These are phyloP conservation scores for Tubosaeta sp. DNA, from an alignment of 768 basidiomycete species.

Conservation along the genomic window DNA sequence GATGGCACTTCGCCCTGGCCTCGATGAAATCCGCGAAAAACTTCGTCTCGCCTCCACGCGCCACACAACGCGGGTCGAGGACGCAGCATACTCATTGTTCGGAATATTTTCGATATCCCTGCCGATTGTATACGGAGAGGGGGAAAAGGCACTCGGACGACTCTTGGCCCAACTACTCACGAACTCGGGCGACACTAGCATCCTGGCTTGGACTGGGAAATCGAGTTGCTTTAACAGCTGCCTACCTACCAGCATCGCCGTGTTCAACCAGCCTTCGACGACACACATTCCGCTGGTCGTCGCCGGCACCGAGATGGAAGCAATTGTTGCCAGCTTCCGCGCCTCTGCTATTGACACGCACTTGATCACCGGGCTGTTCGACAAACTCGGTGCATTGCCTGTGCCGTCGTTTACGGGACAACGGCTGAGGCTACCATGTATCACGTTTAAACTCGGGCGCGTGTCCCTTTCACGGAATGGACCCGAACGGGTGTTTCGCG, in stretches of 20 bases:
- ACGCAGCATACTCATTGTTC: constrained; percentile 10
- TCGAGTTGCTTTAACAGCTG: constrained; percentile 9
- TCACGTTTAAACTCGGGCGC: constrained; percentile 3
- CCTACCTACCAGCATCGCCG: background rate
- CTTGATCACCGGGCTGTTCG: background rate
- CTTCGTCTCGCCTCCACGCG: constrained; percentile 8
- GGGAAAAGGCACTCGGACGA: constrained; percentile 2
- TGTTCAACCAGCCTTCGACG: background rate
- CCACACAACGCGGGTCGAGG: constrained; percentile 5
- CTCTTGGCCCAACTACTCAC: constrained; percentile 5
- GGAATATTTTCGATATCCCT: constrained; percentile 4
- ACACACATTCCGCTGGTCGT: background rate
- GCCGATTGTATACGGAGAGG: constrained; percentile 10
- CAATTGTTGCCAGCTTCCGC: background rate
- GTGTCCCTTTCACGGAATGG: background rate
- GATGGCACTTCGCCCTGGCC: constrained; percentile 2
- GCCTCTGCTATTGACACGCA: background rate
- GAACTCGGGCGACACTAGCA: constrained; percentile 1
- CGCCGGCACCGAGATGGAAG: background rate
- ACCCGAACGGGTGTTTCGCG: background rate
- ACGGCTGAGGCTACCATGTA: constrained; percentile 9
- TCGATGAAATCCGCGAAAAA: constrained; percentile 8
- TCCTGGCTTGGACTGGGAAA: constrained; percentile 9
- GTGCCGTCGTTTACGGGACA: constrained; percentile 1
- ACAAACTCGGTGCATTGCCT: background rate